A percentile compares a stretch with the other conserved stretches of the same genome.
Conservation (phyloP, 2,329 filamentous ascomycete genomes). For the Ceratocystis colombiana region DNA sequence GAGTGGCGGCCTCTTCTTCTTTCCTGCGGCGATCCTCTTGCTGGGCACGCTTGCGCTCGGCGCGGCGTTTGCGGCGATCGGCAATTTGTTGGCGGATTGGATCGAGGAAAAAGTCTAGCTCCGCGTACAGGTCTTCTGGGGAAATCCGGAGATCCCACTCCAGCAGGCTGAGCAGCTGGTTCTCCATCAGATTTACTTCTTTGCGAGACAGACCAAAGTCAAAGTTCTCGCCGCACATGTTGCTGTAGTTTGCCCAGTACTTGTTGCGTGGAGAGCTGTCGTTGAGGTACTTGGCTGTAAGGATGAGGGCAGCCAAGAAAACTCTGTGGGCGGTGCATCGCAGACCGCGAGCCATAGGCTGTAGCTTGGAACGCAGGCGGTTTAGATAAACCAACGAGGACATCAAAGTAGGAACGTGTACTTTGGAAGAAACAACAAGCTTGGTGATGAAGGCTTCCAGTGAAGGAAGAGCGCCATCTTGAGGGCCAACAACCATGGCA, state of each 20-base stretch:
- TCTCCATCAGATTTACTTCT: conserved; percentile 99
- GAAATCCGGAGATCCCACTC: conserved; percentile 88
- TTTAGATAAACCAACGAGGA: conserved; percentile 88
- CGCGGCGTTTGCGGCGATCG: conserved; percentile 42
- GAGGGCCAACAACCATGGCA: conserved; percentile 39
- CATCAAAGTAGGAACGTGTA: conserved; percentile 96
- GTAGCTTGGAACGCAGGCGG: conserved; percentile 71
- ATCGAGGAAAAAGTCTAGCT: conserved; percentile 78
- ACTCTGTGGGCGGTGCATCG: conserved; percentile 95
- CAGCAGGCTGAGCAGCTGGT: conserved; percentile 87
- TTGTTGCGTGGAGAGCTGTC: conserved; percentile 99
- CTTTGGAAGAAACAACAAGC: conserved; percentile 83
- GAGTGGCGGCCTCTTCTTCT: background rate
- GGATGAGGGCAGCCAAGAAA: conserved; percentile 79
- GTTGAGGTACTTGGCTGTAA: conserved; percentile 93
- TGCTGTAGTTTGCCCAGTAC: conserved; percentile 94
- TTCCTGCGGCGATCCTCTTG: conserved; percentile 29
- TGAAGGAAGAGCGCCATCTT: conserved; percentile 56
- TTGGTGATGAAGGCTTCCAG: conserved; percentile 87
- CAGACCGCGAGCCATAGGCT: conserved; percentile 90
- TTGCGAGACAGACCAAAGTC: conserved; percentile 86
- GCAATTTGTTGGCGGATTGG: conserved; percentile 61
- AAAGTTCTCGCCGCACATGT: conserved; percentile 54
- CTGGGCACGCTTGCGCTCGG: conserved; percentile 39
- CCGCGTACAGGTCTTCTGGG: conserved; percentile 73